Percentiles rank a stretch among this genome's conserved stretches.
phyloP scores from a whole-genome alignment of 768 basidiomycete species.

The Atractiella rhizophila region DNA sequence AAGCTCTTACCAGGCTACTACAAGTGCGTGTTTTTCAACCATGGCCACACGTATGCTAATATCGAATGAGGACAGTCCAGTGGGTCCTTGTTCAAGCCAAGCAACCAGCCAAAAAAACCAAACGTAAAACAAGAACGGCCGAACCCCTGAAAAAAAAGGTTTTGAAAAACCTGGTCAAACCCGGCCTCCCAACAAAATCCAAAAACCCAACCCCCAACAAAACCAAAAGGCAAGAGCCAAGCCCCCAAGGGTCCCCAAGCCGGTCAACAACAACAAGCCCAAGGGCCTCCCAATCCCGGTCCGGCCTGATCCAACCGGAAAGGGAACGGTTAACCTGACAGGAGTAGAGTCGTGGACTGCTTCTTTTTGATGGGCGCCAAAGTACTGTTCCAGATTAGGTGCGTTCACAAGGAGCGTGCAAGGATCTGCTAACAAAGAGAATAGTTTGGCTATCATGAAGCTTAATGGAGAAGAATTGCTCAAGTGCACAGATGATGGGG shows the following conservation, averaged over 20 bases:
- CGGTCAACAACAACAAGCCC: too few relatives aligned
- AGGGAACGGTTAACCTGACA: too few relatives aligned
- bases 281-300: too few relatives aligned
- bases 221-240: too few relatives aligned
- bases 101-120: too few relatives aligned
- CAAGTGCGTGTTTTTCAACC: constrained; percentile 31
- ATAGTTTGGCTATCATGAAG: constrained; percentile 62
- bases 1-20: constrained; percentile 93
- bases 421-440: not conserved
- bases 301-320: not conserved
- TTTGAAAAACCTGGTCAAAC: constrained; percentile 74
- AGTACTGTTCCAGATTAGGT: constrained; percentile 97
- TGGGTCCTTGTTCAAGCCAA: too few relatives aligned
- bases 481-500: constrained; percentile 84
- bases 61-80: too few relatives aligned
- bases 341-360: constrained; percentile 92
- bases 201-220: not conserved
- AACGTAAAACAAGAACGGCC: too few relatives aligned
- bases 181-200: constrained; percentile 26
- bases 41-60: too few relatives aligned
- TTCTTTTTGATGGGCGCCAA: constrained; percentile 88
- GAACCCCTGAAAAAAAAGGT: constrained; percentile 36
- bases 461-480: constrained; percentile 84
- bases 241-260: too few relatives aligned
- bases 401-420: constrained; percentile 18